Conservation (phyloP, 164 flowering plant genomes). For the Saururus chinensis region DNA sequence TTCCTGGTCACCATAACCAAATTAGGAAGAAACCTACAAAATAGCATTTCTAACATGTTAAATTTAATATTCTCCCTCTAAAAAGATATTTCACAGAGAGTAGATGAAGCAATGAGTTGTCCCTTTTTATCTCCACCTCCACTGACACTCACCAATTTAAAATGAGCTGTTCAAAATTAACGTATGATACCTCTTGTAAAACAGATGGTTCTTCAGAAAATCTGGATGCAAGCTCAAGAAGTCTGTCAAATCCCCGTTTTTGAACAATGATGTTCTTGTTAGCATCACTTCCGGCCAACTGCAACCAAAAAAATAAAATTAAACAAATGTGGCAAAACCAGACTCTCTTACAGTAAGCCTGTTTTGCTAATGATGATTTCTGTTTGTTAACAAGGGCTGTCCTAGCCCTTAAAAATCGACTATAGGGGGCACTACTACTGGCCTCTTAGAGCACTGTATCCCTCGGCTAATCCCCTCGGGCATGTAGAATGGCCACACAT, state of each 20-base stretch:
- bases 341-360: no score
- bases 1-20: neutral
- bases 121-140: no score
- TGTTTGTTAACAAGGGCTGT: no score
- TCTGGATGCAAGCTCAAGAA: constrained; percentile 55
- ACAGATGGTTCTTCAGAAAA: constrained; percentile 81
- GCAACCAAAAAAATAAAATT: neutral
- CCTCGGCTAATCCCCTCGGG: no score
- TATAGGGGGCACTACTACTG: no score
- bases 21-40: neutral
- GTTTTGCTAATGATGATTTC: no score
- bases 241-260: constrained; percentile 60
- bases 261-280: constrained; percentile 69
- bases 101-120: neutral
- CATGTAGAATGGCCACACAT: no score
- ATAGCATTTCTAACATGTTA: neutral
- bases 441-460: no score
- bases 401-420: no score
- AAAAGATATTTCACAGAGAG: neutral
- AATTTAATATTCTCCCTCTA: no score
- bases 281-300: constrained; percentile 96
- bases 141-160: neutral
- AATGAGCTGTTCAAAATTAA: neutral
- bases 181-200: constrained; percentile 68
- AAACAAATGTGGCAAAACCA: no score